Conservation (phyloP, 2,329 filamentous ascomycete species). For the Aspergillus chevalieri region DNA sequence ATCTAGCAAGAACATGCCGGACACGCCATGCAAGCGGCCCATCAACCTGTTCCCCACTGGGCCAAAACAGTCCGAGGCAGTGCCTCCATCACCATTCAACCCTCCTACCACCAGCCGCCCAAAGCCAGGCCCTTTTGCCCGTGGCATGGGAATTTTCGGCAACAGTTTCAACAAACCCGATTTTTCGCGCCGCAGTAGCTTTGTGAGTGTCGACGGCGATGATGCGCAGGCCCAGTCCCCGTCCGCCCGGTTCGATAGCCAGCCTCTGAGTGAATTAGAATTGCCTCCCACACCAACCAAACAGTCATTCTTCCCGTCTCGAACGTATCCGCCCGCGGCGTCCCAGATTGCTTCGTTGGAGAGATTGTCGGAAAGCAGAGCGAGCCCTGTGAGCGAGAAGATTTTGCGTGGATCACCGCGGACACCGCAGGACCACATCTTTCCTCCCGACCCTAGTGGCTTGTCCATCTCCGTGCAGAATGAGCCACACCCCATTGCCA, state of each 20-base stretch:
- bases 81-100: constrained; percentile 76
- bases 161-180: constrained; percentile 46
- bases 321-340: constrained; percentile 28
- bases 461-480: constrained; percentile 69
- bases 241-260: constrained; percentile 49
- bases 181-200: constrained; percentile 58
- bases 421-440: constrained; percentile 70
- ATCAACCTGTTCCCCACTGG: constrained; percentile 63
- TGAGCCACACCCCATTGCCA: constrained; percentile 34
- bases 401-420: constrained; percentile 57
- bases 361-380: constrained; percentile 33
- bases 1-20: constrained; percentile 67
- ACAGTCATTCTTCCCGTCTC: constrained; percentile 33
- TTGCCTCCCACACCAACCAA: constrained; percentile 94
- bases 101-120: constrained; percentile 54
- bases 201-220: constrained; percentile 74
- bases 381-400: constrained; percentile 56
- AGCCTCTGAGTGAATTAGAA: constrained; percentile 59
- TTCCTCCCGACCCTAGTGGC: constrained; percentile 72
- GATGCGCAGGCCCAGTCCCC: constrained; percentile 58
- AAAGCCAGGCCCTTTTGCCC: constrained; percentile 62
- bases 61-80: constrained; percentile 61
- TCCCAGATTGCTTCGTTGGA: constrained; percentile 31
- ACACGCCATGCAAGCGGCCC: constrained; percentile 92
- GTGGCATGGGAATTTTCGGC: constrained; percentile 58